Evolutionary conservation across 148 eudicot genomes (phyloP), one percentile per base, ranked within the genome.

Genomic region (Rhododendron kiyosumense): DNA sequence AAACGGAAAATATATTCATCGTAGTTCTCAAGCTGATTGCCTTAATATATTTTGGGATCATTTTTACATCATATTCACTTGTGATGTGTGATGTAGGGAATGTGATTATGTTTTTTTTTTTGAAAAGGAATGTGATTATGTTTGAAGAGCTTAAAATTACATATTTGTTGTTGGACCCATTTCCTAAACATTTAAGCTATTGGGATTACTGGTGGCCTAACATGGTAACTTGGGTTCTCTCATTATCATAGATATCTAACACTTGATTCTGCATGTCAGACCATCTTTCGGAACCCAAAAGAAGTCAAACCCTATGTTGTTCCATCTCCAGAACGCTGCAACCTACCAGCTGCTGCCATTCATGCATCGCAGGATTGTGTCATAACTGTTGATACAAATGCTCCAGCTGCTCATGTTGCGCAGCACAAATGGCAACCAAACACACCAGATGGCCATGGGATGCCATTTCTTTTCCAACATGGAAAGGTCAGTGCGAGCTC

Each of bases 361-460:
- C 92, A 88, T 81, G 99, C 98, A 81, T 93, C 96, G 41, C 89
- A 96, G 26, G 96, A 97, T 90, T 95, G 98, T 85, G 89, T 97
- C 76, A 77, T 97, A 46, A 92, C 94, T 85, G 98, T 92, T 77
- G 98, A 97, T 89, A 88, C 88, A 54, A 93, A 94, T 87, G 99
- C 96, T 84, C 99, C 99, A 63, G 95, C 98, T 81, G 98, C 98
- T 84, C 96, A 90, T 86, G 91, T 97, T 88, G 99, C 96, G 46
- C 96, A 94, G 45, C 99, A 97, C 89, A 97, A 94, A 88, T 97
- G 99, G 99, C 99, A 95, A 88, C 99, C 99, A 84, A 94, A 97
- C 89, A 95, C 99, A 67, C 98, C 98, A 65, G 99, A 95, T 93
- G 98, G 96, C 76, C 95, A 93, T 67, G 99, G 98, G 57, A 79